Evolutionary conservation across 352 stramenopile species (phyloP), one percentile per base, ranked within the genome.

Genomic region (Albugo laibachii): DNA sequence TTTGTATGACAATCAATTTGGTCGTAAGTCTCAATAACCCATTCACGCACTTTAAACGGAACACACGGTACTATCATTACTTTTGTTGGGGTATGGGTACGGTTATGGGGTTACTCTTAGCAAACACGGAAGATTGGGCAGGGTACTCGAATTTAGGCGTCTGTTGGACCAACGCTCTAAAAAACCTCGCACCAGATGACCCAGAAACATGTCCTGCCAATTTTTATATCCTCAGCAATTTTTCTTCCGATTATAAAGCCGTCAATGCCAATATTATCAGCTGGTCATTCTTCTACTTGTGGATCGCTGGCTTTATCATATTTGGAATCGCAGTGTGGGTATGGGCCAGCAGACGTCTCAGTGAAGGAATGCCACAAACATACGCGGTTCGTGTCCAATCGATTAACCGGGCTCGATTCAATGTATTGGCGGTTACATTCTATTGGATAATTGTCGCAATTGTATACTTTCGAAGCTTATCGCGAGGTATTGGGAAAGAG

Each of bases 1-100:
- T 93, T 43, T 86, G 75, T 39, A 89, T 94, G 74, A 86, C 82
- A 40, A 59, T 87, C 31, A 84, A 94, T 54, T 52, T 94, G 36
- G 56, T 89, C 38, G 63, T 92, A 56, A 83, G 74, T 47, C 61
- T 92, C 24, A 93, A 74, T 8, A 94, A 92, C 56, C 82, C 82
- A 14, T 94, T 94, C 52, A 92, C 76, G 13, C 74, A 92, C 60
- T 92, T 88, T 52, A 88, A 91, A 55, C 61, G 68, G 52, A 93
- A 92, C 63, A 87, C 65, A 43, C 53, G 68, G 13, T 43, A 83
- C 40, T 93, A 87, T 59, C 77, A 92, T 60, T 36, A 85, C 14
- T 83, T 83, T 46, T 85, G 67, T 46, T 92, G 79, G 79, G 62
- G 79, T 31, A 16, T 85, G 35, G 54, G 84, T 35, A 70, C 69